Evolutionary conservation across 257 asterid species (phyloP), one percentile per base, ranked within the genome.

Genomic region (Solanum sitiens): DNA sequence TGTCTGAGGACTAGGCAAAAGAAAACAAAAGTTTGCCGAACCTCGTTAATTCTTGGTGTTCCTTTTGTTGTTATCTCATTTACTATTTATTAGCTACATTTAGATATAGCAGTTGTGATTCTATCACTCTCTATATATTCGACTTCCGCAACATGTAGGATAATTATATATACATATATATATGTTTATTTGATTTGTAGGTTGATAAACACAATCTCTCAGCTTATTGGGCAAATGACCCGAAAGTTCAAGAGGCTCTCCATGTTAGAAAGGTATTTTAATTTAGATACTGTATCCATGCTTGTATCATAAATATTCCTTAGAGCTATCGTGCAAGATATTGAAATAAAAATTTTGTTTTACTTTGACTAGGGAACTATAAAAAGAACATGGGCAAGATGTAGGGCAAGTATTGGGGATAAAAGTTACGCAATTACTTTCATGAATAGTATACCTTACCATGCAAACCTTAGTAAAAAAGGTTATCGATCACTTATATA

Each of bases 171-270:
- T 33, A 74, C 1, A 1, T 1, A 1, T 50, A 50, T 1, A 42
- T 76, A 77, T 42, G n/a, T 4, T 44, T 77, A 4, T 27, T 12
- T n/a, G 20, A 4, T 25, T 25, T 15, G 8, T 77, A 75, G 83
- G 59, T 75, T 3, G 33, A 18, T 6, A 75, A 6, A 75, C 21
- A 8, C 35, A 23, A 75, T 2, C 83, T 83, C 13, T 74, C 88
- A 2, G 1, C 10, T 63, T 11, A n/a, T 83, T 90, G 92, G 92
- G 90, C 92, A 39, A 91, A 89, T 75, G 83, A 85, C 32, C 86
- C 47, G 1, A 63, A 8, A 16, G 92, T 90, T 59, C 88, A 45
- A 88, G 87, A 90, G 18, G 90, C 89, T 37, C 92, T 90, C 84
- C 87, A 84, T 70, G 86, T 90, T 21, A 76, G 88, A 71, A 87